A percentile compares a stretch with the other conserved stretches of the same genome.
Evolutionary conservation across 2,329 filamentous ascomycete species (phyloP).

Genomic region (Trichoderma hamatum): DNA sequence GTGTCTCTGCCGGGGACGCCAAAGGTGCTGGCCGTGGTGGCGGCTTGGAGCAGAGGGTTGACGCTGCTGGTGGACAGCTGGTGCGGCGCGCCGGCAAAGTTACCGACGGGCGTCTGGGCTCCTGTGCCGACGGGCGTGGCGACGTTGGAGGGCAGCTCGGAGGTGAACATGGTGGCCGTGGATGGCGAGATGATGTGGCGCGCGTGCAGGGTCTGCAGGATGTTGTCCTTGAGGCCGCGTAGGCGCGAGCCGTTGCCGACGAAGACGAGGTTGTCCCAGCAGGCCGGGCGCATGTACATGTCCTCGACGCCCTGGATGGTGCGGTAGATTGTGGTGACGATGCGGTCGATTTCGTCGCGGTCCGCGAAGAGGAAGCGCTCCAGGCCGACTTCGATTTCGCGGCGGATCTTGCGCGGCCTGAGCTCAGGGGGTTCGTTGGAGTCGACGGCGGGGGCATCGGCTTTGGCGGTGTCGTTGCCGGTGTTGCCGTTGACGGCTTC

Average conservation of each 20-base stretch:
- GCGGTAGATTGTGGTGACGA: constrained; percentile 81
- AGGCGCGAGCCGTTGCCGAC: constrained; percentile 81
- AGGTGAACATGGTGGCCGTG: constrained; percentile 94
- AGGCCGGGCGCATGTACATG: constrained; percentile 77
- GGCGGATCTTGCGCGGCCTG: constrained; percentile 57
- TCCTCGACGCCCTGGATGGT: constrained; percentile 83
- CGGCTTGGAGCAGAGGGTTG: constrained; percentile 89
- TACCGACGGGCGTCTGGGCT: constrained; percentile 81
- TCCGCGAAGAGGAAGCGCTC: constrained; percentile 74
- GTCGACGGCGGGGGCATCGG: not conserved
- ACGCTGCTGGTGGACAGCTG: constrained; percentile 65
- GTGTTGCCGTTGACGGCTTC: constrained; percentile 32
- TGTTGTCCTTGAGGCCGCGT: constrained; percentile 83
- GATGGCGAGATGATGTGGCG: constrained; percentile 91
- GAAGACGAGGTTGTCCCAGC: constrained; percentile 92
- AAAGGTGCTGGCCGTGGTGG: constrained; percentile 71
- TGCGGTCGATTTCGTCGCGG: constrained; percentile 75
- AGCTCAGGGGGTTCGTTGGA: constrained; percentile 42
- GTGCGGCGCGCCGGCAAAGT: constrained; percentile 57
- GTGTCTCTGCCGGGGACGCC: constrained; percentile 47
- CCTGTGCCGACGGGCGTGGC: constrained; percentile 90
- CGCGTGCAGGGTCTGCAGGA: constrained; percentile 75
- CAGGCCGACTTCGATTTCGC: constrained; percentile 74
- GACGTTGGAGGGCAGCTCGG: constrained; percentile 90
- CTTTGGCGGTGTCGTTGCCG: not conserved